Evolutionary conservation across 2,329 filamentous ascomycete genomes (phyloP).

Genomic region (Fusarium irregulare): DNA sequence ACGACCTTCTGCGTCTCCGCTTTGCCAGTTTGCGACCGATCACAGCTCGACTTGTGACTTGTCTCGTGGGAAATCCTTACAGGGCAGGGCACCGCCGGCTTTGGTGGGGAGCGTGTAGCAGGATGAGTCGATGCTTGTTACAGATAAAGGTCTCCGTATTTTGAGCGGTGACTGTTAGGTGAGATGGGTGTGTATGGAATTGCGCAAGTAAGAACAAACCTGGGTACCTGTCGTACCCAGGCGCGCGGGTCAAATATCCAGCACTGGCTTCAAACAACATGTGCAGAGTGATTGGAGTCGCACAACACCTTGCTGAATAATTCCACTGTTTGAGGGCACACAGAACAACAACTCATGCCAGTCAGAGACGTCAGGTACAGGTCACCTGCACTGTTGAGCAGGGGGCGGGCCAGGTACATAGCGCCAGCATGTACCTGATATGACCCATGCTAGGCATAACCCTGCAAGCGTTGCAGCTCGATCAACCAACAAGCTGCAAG

Average conservation of each 20-base stretch:
- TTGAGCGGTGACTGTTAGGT: constrained; percentile 34
- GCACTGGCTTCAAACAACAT: constrained; percentile 13
- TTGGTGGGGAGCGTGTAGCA: constrained; percentile 24
- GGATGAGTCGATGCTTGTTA: constrained; percentile 24
- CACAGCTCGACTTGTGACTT: constrained; percentile 13
- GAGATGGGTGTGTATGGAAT: constrained; percentile 27
- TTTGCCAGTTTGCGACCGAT: constrained; percentile 34
- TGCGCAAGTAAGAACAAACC: constrained; percentile 11
- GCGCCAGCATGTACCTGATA: constrained; percentile 46
- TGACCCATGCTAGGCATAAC: constrained; percentile 41
- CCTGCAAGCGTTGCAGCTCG: constrained; percentile 42
- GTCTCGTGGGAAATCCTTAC: constrained; percentile 17
- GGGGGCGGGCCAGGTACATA: constrained; percentile 51
- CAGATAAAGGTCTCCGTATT: constrained; percentile 27
- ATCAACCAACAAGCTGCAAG: constrained; percentile 29
- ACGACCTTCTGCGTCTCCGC: constrained; percentile 35
- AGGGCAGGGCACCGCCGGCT: constrained; percentile 27
- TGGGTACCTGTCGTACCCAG: constrained; percentile 22
- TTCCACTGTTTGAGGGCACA: constrained; percentile 22
- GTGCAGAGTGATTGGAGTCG: constrained; percentile 19
- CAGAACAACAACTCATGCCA: constrained; percentile 28
- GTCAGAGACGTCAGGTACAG: constrained; percentile 52
- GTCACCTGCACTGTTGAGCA: constrained; percentile 52
- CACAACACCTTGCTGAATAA: constrained; percentile 34
- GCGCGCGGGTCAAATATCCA: constrained; percentile 24